Evolutionary conservation across 1,284 basidiomycete genomes (phyloP).

Genomic region (Trametes polyzona): DNA sequence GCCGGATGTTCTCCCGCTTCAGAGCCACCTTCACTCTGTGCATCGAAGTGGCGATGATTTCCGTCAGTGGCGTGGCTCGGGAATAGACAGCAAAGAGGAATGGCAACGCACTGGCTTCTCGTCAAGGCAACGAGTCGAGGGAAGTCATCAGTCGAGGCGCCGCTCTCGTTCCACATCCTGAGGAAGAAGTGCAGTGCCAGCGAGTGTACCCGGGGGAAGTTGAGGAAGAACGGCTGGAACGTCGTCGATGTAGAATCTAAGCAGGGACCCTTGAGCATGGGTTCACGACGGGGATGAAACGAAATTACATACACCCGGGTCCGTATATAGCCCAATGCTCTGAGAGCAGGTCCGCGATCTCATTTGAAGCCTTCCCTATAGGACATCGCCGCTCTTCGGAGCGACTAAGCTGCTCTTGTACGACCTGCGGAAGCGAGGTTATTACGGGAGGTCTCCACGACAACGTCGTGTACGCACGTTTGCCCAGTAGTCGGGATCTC

Average conservation of each 20-base stretch:
- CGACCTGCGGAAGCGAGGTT: conserved; percentile 50
- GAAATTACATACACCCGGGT: conserved; percentile 64
- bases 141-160: conserved; percentile 82
- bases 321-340: conserved; percentile 87
- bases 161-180: conserved; percentile 94
- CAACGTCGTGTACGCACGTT: conserved; percentile 55
- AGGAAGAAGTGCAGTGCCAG: conserved; percentile 89
- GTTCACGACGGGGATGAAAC: background rate
- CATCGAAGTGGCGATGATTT: background rate
- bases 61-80: conserved; percentile 11
- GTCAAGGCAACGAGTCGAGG: conserved; percentile 81
- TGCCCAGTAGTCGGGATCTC: conserved; percentile 79
- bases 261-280: background rate
- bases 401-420: conserved; percentile 85
- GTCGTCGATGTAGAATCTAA: conserved; percentile 78
- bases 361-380: conserved; percentile 84
- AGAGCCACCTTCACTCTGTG: conserved; percentile 77
- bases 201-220: conserved; percentile 83
- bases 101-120: conserved; percentile 76
- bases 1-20: conserved; percentile 74
- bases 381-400: conserved; percentile 83
- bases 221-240: conserved; percentile 90
- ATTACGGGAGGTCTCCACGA: background rate
- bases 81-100: conserved; percentile 1
- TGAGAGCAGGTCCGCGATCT: conserved; percentile 86